Evolutionary conservation across 2,329 filamentous ascomycete species (phyloP).

Genomic region (Nannizziopsis arthrosporioides): DNA sequence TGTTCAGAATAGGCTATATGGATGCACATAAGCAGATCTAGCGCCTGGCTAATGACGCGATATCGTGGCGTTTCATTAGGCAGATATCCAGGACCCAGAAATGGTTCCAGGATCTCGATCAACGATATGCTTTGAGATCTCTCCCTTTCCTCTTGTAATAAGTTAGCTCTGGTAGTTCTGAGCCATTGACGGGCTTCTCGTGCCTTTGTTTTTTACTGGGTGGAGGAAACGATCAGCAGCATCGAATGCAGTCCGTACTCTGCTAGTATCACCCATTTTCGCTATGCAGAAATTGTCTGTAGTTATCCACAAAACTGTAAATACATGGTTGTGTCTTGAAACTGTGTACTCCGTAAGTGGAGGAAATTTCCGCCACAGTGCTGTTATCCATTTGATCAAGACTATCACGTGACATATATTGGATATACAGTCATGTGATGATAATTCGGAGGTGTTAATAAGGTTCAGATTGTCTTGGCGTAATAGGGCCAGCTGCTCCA

Average conservation of each 20-base stretch:
- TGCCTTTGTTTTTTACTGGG: conserved; percentile 34
- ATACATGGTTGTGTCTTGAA: too few relatives aligned
- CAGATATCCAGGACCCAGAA: conserved; percentile 7
- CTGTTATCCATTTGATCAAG: too few relatives aligned
- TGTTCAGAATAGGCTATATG: conserved; percentile 25
- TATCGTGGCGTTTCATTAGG: conserved; percentile 18
- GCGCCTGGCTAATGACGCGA: conserved; percentile 25
- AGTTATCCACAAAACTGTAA: too few relatives aligned
- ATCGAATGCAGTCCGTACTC: conserved; percentile 25
- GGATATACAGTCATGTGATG: too few relatives aligned
- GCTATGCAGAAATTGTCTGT: background rate
- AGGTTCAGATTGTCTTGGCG: too few relatives aligned
- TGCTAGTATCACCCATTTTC: conserved; percentile 22
- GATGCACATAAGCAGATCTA: conserved; percentile 26
- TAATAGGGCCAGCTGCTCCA: too few relatives aligned
- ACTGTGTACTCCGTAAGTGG: too few relatives aligned
- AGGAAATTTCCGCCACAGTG: too few relatives aligned
- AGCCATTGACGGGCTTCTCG: conserved; percentile 17
- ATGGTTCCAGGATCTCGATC: conserved; percentile 24
- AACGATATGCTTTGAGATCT: conserved; percentile 27
- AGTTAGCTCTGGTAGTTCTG: conserved; percentile 21
- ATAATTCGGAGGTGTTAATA: too few relatives aligned
- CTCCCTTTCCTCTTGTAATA: conserved; percentile 28
- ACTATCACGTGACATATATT: too few relatives aligned
- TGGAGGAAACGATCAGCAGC: conserved; percentile 27